These are phyloP conservation scores for Xylariaceae sp. DNA, from an alignment of 2,329 filamentous ascomycete genomes.

Conservation along the genomic window DNA sequence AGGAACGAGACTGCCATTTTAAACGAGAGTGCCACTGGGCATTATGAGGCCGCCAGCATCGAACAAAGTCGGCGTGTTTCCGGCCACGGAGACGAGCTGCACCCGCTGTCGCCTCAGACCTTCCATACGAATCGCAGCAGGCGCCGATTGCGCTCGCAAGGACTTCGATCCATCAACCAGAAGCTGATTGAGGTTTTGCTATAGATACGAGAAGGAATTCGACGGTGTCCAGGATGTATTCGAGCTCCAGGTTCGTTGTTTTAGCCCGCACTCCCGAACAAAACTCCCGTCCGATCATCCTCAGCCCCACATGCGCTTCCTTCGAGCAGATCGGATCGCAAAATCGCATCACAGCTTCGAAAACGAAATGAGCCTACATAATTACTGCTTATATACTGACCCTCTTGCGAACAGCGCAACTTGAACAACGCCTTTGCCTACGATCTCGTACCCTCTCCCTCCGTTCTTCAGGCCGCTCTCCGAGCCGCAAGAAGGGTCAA, in stretches of 20 bases:
- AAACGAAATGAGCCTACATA: not conserved
- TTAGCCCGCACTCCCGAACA: not conserved
- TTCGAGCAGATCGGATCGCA: conserved; percentile 4
- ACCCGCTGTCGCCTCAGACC: not conserved
- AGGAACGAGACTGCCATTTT: conserved; percentile 28
- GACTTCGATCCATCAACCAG: conserved; percentile 23
- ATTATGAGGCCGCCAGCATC: not conserved
- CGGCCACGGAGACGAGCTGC: not conserved
- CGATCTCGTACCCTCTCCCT: conserved; percentile 94
- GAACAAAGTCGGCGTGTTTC: conserved; percentile 7
- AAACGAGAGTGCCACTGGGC: not conserved
- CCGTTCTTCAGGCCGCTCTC: conserved; percentile 85
- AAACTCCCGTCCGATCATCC: not conserved
- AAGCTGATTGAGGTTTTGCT: conserved; percentile 37
- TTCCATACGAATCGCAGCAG: conserved; percentile 16
- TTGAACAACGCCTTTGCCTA: conserved; percentile 99
- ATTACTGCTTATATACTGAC: conserved; percentile 1
- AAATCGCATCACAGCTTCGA: conserved; percentile 1
- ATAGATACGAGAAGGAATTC: conserved; percentile 99
- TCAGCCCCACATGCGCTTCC: conserved; percentile 8
- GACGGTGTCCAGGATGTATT: conserved; percentile 97
- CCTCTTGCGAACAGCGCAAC: conserved; percentile 37
- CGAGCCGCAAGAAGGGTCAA: conserved; percentile 94
- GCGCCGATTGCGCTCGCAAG: conserved; percentile 25
- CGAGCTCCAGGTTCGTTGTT: conserved; percentile 80